A percentile compares a stretch with the other conserved stretches of the same genome.
phyloP scores from a whole-genome alignment of 106 monocot genomes.

The Dendrobium nobile region DNA sequence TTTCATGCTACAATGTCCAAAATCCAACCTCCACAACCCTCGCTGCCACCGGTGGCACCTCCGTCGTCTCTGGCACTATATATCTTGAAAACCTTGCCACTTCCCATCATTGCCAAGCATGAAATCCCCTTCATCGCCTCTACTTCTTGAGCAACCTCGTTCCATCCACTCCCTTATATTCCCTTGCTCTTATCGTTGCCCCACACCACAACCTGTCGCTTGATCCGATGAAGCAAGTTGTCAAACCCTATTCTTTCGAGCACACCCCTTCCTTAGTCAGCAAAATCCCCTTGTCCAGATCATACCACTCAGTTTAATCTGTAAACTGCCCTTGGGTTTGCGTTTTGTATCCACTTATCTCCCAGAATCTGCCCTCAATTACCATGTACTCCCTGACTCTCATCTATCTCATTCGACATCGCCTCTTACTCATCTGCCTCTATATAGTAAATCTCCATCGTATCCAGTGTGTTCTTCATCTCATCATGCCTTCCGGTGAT shows the following conservation, averaged over 20 bases:
- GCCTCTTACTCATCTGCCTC: slow-evolving; percentile 40
- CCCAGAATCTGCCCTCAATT: slow-evolving; percentile 37
- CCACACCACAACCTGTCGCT: not conserved
- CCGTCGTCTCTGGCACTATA: not conserved
- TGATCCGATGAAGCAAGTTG: not conserved
- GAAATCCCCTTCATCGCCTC: not conserved
- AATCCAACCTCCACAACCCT: not conserved
- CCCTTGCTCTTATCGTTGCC: too few relatives aligned
- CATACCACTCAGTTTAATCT: slow-evolving; percentile 17
- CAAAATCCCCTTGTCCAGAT: slow-evolving; percentile 2
- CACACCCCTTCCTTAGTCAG: not conserved
- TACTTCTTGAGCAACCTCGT: too few relatives aligned
- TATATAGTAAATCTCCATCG: slow-evolving; percentile 58
- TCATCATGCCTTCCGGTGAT: slow-evolving; percentile 4
- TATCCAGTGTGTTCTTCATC: slow-evolving; percentile 62
- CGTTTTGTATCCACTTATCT: slow-evolving; percentile 46
- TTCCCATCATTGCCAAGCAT: not conserved
- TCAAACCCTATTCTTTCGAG: not conserved
- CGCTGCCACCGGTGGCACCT: not conserved
- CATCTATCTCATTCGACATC: slow-evolving; percentile 51
- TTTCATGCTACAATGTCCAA: not conserved
- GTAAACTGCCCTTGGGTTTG: slow-evolving; percentile 38
- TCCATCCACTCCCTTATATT: not conserved
- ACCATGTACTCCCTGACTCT: slow-evolving; percentile 41
- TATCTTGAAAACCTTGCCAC: slow-evolving; percentile 6